phyloP scores from a whole-genome alignment of 2,329 filamentous ascomycete species.

The Beauveria brongniartii region DNA sequence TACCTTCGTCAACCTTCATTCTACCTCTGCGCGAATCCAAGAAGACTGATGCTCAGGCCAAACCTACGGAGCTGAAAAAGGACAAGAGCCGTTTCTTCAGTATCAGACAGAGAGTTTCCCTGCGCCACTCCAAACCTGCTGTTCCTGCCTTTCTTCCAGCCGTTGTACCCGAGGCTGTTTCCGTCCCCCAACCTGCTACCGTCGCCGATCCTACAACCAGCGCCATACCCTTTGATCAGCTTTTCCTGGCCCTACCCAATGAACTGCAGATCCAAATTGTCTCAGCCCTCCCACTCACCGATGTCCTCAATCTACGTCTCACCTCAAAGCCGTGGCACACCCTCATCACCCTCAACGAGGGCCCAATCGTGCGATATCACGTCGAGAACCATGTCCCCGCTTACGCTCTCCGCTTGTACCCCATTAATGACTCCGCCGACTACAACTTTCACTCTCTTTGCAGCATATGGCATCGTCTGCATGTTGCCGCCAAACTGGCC shows the following conservation, averaged over 20 bases:
- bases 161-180: neutral
- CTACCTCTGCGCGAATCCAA: constrained; percentile 39
- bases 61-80: constrained; percentile 27
- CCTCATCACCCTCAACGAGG: constrained; percentile 52
- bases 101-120: constrained; percentile 31
- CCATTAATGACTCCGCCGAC: constrained; percentile 36
- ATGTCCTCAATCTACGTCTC: constrained; percentile 50
- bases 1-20: constrained; percentile 36
- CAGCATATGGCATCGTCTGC: constrained; percentile 56
- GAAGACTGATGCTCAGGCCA: constrained; percentile 22
- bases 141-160: constrained; percentile 12
- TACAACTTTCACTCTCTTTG: constrained; percentile 55
- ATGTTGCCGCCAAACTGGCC: constrained; percentile 55
- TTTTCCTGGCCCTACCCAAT: constrained; percentile 51
- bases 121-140: constrained; percentile 27
- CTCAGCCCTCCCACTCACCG: constrained; percentile 49
- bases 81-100: constrained; percentile 36
- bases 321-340: constrained; percentile 52
- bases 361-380: constrained; percentile 53
- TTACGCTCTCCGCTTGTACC: constrained; percentile 54
- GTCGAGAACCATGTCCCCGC: constrained; percentile 50
- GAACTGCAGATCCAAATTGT: constrained; percentile 58
- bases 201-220: constrained; percentile 19
- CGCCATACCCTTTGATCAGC: constrained; percentile 40
- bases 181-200: neutral